Percentiles rank a stretch among this genome's conserved stretches.
phyloP scores from a whole-genome alignment of 495 filamentous ascomycete genomes.

The Penicillium paradoxum region DNA sequence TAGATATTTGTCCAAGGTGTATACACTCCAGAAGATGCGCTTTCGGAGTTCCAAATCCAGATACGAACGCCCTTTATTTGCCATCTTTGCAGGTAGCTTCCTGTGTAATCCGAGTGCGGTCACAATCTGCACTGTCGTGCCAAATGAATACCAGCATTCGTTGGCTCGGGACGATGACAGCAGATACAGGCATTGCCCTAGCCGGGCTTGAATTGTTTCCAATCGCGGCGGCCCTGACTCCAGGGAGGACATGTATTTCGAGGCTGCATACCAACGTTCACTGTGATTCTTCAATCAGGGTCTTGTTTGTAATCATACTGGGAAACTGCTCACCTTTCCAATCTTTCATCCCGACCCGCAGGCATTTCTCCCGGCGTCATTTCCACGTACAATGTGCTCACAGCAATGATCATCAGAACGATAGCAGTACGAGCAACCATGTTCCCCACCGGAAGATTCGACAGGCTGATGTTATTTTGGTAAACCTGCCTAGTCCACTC shows the following conservation, averaged over 20 bases:
- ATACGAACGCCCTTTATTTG: slow-evolving; percentile 29
- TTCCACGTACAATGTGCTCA: slow-evolving; percentile 36
- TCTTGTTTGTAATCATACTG: not conserved
- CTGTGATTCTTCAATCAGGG: slow-evolving; percentile 10
- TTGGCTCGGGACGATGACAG: slow-evolving; percentile 45
- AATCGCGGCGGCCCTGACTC: slow-evolving; percentile 42
- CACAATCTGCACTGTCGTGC: slow-evolving; percentile 42
- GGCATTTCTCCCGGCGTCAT: slow-evolving; percentile 17
- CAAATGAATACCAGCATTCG: slow-evolving; percentile 48
- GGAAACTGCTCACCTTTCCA: slow-evolving; percentile 28
- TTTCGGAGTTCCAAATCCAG: slow-evolving; percentile 43
- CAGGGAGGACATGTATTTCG: slow-evolving; percentile 37
- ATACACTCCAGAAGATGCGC: slow-evolving; percentile 54
- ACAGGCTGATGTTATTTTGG: slow-evolving; percentile 29
- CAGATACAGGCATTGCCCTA: slow-evolving; percentile 44
- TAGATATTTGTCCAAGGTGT: slow-evolving; percentile 55
- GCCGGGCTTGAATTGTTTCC: slow-evolving; percentile 41
- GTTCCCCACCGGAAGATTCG: slow-evolving; percentile 31
- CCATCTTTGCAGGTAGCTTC: slow-evolving; percentile 28
- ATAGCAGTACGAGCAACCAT: slow-evolving; percentile 42
- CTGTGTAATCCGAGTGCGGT: slow-evolving; percentile 44
- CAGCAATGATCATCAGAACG: slow-evolving; percentile 42
- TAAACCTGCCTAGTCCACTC: slow-evolving; percentile 38
- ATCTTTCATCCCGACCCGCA: slow-evolving; percentile 29
- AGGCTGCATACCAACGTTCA: slow-evolving; percentile 42